A percentile compares a stretch with the other conserved stretches of the same genome.
Evolutionary conservation across 306 rosid species (phyloP).

Genomic region (Comarum palustre): DNA sequence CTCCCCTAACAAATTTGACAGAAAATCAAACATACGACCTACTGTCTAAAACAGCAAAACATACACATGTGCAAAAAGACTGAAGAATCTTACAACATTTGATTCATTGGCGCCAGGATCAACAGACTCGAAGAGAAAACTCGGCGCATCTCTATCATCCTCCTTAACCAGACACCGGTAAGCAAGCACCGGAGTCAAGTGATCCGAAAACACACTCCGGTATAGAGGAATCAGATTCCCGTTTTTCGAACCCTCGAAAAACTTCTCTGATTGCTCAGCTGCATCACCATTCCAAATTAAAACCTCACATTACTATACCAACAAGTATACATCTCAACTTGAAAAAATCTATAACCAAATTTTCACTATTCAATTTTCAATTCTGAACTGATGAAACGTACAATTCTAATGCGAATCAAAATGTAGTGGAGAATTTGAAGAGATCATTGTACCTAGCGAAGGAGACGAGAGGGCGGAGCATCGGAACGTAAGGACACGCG

Average conservation of each 20-base stretch:
- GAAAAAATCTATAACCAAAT: background rate
- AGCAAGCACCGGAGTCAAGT: slow-evolving; percentile 90
- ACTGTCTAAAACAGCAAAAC: background rate
- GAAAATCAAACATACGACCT: background rate
- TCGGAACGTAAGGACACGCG: slow-evolving; percentile 33
- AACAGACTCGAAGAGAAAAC: slow-evolving; percentile 83
- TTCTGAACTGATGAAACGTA: background rate
- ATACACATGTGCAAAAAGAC: background rate
- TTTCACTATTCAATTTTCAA: background rate
- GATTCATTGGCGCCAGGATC: slow-evolving; percentile 77
- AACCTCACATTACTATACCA: background rate
- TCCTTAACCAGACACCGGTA: slow-evolving; percentile 95
- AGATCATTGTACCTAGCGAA: slow-evolving; percentile 37
- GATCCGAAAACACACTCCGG: slow-evolving; percentile 81
- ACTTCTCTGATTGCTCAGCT: slow-evolving; percentile 61
- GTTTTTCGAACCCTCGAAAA: slow-evolving; percentile 67
- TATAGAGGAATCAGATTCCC: slow-evolving; percentile 83
- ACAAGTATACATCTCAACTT: background rate
- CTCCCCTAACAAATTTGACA: slow-evolving; percentile 54
- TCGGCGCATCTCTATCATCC: slow-evolving; percentile 94
- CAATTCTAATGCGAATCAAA: background rate
- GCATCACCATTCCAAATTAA: slow-evolving; percentile 19
- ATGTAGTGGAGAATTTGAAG: background rate
- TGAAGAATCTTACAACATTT: slow-evolving; percentile 48
- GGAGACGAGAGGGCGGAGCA: slow-evolving; percentile 44